Conservation (phyloP, 164 flowering plant genomes). For the Buxus sempervirens region DNA sequence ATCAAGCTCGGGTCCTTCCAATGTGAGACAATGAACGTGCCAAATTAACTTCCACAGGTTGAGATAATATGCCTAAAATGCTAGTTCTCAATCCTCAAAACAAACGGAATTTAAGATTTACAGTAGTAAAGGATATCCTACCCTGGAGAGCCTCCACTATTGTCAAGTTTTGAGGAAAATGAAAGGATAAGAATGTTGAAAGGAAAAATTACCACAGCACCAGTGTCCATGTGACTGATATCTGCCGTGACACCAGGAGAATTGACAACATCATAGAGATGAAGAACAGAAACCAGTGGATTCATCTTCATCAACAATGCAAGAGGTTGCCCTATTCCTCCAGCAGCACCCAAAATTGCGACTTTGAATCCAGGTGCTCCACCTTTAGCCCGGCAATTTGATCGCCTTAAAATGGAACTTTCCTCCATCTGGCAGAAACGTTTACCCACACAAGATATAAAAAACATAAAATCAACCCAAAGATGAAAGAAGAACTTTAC, state of each 20-base stretch:
- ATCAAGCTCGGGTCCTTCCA: background rate
- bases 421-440: constrained; percentile 50
- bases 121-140: background rate
- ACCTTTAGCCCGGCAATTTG: constrained; percentile 85
- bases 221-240: constrained; percentile 97
- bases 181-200: background rate
- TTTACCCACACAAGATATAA: background rate
- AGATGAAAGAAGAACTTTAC: too few species aligned
- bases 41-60: background rate
- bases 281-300: constrained; percentile 88
- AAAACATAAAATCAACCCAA: too few species aligned
- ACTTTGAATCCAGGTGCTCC: constrained; percentile 68
- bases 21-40: background rate
- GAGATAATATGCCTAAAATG: background rate
- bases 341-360: constrained; percentile 40
- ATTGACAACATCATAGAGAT: constrained; percentile 91
- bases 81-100: background rate
- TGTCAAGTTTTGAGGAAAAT: background rate
- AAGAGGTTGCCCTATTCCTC: constrained; percentile 40
- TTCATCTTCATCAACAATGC: constrained; percentile 68
- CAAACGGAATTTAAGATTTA: background rate
- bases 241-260: constrained; percentile 94
- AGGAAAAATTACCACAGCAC: constrained; percentile 68
- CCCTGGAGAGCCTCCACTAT: too few species aligned
- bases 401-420: constrained; percentile 33